Conservation (phyloP, 257 asterid species). For the Cynanchum wilfordii region DNA sequence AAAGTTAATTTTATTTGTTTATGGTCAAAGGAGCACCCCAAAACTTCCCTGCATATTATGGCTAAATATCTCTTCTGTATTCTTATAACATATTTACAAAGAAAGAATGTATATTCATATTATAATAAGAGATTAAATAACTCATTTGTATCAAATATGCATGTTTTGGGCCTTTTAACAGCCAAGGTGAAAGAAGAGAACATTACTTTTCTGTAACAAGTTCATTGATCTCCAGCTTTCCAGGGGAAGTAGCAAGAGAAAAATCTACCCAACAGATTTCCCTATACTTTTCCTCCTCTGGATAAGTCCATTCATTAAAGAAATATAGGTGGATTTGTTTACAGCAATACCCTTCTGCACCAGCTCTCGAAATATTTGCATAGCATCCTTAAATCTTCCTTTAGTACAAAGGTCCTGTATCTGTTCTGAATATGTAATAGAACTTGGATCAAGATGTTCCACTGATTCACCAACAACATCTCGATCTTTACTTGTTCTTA, state of each 20-base stretch:
- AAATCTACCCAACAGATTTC: slow-evolving; percentile 19
- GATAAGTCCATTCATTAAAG: slow-evolving; percentile 73
- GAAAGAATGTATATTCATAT: neutral
- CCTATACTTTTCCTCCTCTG: slow-evolving; percentile 63
- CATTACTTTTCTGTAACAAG: neutral
- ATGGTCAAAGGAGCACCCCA: neutral
- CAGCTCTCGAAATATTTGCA: slow-evolving; percentile 49
- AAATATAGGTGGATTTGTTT: slow-evolving; percentile 47
- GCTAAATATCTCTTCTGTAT: neutral
- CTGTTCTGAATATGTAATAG: slow-evolving; percentile 45
- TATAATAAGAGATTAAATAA: no score
- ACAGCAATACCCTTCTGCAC: slow-evolving; percentile 52
- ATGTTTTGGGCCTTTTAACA: no score
- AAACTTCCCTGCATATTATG: neutral
- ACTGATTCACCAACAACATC: slow-evolving; percentile 25
- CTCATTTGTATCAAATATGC: neutral
- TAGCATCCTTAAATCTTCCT: slow-evolving; percentile 84
- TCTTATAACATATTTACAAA: neutral
- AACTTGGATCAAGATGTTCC: slow-evolving; percentile 32
- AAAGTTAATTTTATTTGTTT: neutral
- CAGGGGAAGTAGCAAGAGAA: neutral
- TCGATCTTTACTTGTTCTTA: slow-evolving; percentile 22
- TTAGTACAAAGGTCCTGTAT: slow-evolving; percentile 63
- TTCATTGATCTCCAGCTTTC: neutral
- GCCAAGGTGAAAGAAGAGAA: slow-evolving; percentile 4